Base-by-base conservation (phyloP, 805 yeast genomes). In the Kregervanrija fluxuum region DNA sequence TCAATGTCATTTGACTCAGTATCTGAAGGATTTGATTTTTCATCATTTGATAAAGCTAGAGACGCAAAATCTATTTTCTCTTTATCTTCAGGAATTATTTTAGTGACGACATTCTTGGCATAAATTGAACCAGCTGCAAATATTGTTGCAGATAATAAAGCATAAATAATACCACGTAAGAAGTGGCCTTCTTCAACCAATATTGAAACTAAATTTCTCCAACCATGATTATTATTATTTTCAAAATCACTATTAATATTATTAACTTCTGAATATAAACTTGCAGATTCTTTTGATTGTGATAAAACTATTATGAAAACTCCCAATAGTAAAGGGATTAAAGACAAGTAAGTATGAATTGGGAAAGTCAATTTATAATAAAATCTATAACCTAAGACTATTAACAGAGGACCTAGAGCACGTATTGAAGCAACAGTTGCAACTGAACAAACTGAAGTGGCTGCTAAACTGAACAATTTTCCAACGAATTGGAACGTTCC, bases 71-170 rank as follows among this genome's bases (percentile, higher is more conserved):
- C 46, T 13, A 16, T 43, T 30, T 22, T 38, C 22, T 34, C 45
- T 14, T 43, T 43, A 9, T n/a, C 35, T 33, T 13, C 32, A 38
- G 28, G 28, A 22, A 22, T 4, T 5, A 22, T 65, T 52, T 55
- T 63, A 33, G 90, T 86, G 49, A 88, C 75, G 35, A 89, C 79
- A 50, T 79, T 82, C 64, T 89, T 89, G 34, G 93, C 89, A 62
- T 86, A 88, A 38, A 89, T 85, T 59, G 88, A 88, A 57, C 88
- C 95, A 2, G 80, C 76, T 5, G 91, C 95, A 67, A 89, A 88
- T 14, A 87, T 77, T 8, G 84, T 60, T 40, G 90, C 75, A 4
- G 93, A 79, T 30, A 78, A 47, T 9, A 82, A 64, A 11, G 95
- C 91, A 56, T 74, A 82, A 2, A 74, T 30, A n/a, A 86, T 64